Evolutionary conservation across 257 asterid species (phyloP), one percentile per base, ranked within the genome.

Genomic region (Mitragyna speciosa): DNA sequence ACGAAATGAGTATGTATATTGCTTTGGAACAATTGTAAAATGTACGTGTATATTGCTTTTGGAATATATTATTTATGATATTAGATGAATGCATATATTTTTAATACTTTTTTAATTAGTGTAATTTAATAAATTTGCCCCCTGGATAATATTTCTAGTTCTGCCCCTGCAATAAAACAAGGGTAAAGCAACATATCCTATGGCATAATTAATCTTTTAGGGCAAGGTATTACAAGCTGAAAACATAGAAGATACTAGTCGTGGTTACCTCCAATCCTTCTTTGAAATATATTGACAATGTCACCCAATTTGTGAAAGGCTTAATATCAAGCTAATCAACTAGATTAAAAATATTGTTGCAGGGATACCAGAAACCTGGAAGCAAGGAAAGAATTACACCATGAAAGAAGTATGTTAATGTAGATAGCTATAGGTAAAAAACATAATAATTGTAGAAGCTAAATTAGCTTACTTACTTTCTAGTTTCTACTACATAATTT

Each of bases 301-400:
- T 85, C n/a, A 77, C 82, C 96, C 96, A 89, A 73, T 80, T 79
- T 4, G 96, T 87, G 78, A 91, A 91, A 75, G 92, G 93, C 49
- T 82, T 28, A 39, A 89, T 59, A 30, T 84, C 93, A 80, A 91
- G 88, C 86, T 89, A 91, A 72, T 88, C 87, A 59, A 88, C 88
- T 66, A 89, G 81, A 75, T 85, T 86, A 73, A 88, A 89, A 70
- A 88, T 89, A 77, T 91, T 91, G 72, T 78, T 75, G 65, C 94
- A n/a, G n/a, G n/a, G n/a, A n/a, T n/a, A n/a, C n/a, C n/a, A n/a
- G n/a, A n/a, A n/a, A n/a, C n/a, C n/a, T 88, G 70, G 15, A 51
- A 68, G 78, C 76, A 83, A 67, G 76, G 12, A 30, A 43, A 63
- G 78, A 36, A 52, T 51, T 15, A 12, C 22, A 54, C 12, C 3